Conservation (phyloP, 371 early-diverging fungal species). For the Dichotomocladium elegans region DNA sequence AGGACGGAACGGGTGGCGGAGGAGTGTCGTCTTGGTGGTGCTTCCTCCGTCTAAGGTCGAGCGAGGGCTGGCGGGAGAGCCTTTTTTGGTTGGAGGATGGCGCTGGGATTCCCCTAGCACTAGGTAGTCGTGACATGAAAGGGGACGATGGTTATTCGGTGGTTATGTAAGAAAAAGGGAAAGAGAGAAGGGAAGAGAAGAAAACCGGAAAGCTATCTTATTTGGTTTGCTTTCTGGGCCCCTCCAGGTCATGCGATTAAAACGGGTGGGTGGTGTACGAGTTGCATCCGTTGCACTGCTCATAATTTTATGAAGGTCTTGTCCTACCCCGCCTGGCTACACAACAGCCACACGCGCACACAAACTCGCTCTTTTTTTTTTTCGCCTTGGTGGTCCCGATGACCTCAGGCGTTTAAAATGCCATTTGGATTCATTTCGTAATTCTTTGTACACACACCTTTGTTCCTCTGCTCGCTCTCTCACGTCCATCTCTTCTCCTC, state of each 20-base stretch:
- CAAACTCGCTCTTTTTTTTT: no score
- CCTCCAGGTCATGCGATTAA: not conserved
- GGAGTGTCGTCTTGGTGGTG: slow-evolving; percentile 15
- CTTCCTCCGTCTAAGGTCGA: slow-evolving; percentile 14
- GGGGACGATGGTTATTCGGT: not conserved
- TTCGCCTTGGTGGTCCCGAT: no score
- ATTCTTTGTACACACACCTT: no score
- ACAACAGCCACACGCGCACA: no score
- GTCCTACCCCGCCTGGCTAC: no score
- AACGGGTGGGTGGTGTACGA: not conserved
- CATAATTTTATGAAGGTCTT: no score
- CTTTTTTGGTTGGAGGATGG: slow-evolving; percentile 11
- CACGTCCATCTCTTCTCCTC: no score
- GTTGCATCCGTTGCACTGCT: no score
- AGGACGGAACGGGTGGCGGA: slow-evolving; percentile 19
- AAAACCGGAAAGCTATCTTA: not conserved
- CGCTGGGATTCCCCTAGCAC: slow-evolving; percentile 17
- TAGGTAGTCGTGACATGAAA: slow-evolving; percentile 22
- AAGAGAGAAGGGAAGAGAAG: slow-evolving; percentile 16
- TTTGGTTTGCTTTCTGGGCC: not conserved
- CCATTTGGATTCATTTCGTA: no score
- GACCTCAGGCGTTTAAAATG: no score
- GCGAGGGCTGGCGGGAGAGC: slow-evolving; percentile 18
- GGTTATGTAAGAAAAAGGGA: slow-evolving; percentile 3
- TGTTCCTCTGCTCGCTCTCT: no score